Evolutionary conservation across 2,329 filamentous ascomycete genomes (phyloP).

Genomic region (Colletotrichum chrysophilum): DNA sequence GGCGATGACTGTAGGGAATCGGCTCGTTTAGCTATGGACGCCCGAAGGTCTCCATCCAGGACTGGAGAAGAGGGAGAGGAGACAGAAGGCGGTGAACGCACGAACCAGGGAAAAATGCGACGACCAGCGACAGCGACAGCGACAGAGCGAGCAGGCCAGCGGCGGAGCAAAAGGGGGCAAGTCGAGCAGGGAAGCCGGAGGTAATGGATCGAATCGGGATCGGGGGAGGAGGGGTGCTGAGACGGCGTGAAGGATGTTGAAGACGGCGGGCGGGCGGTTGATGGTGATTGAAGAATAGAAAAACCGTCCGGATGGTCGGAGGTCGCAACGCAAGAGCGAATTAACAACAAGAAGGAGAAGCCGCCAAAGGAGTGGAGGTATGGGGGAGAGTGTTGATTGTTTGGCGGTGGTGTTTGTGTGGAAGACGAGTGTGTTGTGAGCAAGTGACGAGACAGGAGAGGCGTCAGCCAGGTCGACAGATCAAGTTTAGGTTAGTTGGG

Average conservation of each 20-base stretch:
- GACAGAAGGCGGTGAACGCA: constrained; percentile 21
- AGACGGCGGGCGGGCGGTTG: neutral
- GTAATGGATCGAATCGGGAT: constrained; percentile 15
- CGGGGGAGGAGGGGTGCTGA: neutral
- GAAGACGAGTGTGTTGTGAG: neutral
- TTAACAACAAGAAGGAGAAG: constrained; percentile 12
- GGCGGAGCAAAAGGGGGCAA: constrained; percentile 11
- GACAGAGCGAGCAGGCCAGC: neutral
- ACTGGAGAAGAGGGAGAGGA: constrained; percentile 19
- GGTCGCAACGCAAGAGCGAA: neutral
- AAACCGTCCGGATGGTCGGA: neutral
- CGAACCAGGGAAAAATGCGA: constrained; percentile 19
- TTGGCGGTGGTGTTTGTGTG: neutral
- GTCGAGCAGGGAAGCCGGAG: constrained; percentile 15
- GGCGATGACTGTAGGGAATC: constrained; percentile 16
- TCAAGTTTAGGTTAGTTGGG: neutral
- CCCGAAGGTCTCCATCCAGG: constrained; percentile 14
- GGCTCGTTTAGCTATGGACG: constrained; percentile 20
- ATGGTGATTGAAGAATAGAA: neutral
- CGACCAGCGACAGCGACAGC: constrained; percentile 17
- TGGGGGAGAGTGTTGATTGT: neutral
- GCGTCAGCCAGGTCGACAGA: constrained; percentile 13
- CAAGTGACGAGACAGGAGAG: constrained; percentile 1
- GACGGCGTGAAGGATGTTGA: neutral
- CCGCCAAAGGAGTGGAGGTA: constrained; percentile 15